Evolutionary conservation across 371 early-diverging fungal genomes (phyloP).

Genomic region (Mucor circinelloides): DNA sequence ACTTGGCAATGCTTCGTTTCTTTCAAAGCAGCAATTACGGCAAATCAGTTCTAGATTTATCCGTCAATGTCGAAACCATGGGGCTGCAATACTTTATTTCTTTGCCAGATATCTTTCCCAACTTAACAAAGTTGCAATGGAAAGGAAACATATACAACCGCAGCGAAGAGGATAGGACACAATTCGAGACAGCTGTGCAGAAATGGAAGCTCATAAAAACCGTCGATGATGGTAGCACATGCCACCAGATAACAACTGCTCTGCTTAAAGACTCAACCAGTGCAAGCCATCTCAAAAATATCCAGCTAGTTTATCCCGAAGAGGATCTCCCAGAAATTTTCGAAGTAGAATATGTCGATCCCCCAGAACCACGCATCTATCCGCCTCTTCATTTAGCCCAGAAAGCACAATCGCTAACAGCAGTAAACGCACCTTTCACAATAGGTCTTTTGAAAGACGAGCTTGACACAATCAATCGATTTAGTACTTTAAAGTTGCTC

Average conservation of each 20-base stretch:
- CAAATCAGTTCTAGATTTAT: background rate
- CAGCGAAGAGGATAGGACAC: background rate
- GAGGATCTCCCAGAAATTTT: too few relatives aligned
- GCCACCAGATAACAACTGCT: background rate
- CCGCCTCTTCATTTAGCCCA: background rate
- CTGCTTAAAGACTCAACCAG: background rate
- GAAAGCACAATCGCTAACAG: background rate
- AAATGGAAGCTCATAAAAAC: background rate
- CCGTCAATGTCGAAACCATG: background rate
- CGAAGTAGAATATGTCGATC: too few relatives aligned
- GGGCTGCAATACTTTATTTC: background rate
- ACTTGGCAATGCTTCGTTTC: background rate
- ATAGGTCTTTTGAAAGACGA: background rate
- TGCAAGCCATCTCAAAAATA: background rate
- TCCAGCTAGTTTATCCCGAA: background rate
- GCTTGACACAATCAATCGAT: background rate
- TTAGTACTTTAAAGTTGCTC: background rate
- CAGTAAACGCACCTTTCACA: background rate
- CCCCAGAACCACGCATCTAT: too few relatives aligned
- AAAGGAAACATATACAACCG: background rate
- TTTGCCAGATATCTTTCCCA: background rate
- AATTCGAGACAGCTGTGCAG: background rate
- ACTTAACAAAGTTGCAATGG: background rate
- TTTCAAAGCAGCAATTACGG: background rate
- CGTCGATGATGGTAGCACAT: background rate